Conservation (phyloP, 1,284 basidiomycete species). For the Apiotrichum gracile region DNA sequence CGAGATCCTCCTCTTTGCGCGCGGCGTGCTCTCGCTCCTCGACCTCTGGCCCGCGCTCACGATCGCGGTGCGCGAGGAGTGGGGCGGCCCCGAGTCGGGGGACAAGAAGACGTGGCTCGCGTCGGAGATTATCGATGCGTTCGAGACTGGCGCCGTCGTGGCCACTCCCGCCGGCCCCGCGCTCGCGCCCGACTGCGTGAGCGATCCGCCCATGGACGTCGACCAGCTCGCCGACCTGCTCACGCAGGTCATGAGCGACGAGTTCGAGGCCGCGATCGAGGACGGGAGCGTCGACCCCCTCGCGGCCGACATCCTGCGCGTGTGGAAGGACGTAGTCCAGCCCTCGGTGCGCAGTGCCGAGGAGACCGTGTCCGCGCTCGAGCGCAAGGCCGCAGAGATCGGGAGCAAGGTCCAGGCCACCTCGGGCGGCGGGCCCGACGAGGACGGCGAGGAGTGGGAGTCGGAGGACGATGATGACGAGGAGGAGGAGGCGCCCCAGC, state of each 20-base stretch:
- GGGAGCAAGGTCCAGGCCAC: slow-evolving; percentile 30
- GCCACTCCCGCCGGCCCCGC: slow-evolving; percentile 9
- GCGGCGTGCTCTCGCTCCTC: slow-evolving; percentile 72
- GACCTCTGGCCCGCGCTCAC: slow-evolving; percentile 74
- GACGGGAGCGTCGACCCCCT: slow-evolving; percentile 70
- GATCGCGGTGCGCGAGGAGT: slow-evolving; percentile 70
- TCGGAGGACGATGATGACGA: slow-evolving; percentile 45
- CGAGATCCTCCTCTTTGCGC: slow-evolving; percentile 60
- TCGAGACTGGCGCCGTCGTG: slow-evolving; percentile 53
- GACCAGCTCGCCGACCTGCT: slow-evolving; percentile 71
- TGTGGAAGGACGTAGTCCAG: slow-evolving; percentile 57
- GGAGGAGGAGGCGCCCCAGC: slow-evolving; percentile 54
- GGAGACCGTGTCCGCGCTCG: slow-evolving; percentile 57
- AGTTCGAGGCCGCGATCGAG: slow-evolving; percentile 73
- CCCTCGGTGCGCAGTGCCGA: slow-evolving; percentile 50
- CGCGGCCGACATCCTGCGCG: slow-evolving; percentile 60
- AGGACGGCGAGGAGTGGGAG: slow-evolving; percentile 50
- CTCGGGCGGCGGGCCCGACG: slow-evolving; percentile 37
- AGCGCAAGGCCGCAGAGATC: slow-evolving; percentile 56
- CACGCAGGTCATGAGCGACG: slow-evolving; percentile 66
- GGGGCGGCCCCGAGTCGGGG: slow-evolving; percentile 68
- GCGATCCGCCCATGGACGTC: slow-evolving; percentile 57
- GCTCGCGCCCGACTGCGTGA: slow-evolving; percentile 23
- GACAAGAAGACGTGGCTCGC: slow-evolving; percentile 77
- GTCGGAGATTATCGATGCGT: slow-evolving; percentile 72